Conservation (phyloP, 2,329 filamentous ascomycete genomes). For the Colletotrichum lupini region DNA sequence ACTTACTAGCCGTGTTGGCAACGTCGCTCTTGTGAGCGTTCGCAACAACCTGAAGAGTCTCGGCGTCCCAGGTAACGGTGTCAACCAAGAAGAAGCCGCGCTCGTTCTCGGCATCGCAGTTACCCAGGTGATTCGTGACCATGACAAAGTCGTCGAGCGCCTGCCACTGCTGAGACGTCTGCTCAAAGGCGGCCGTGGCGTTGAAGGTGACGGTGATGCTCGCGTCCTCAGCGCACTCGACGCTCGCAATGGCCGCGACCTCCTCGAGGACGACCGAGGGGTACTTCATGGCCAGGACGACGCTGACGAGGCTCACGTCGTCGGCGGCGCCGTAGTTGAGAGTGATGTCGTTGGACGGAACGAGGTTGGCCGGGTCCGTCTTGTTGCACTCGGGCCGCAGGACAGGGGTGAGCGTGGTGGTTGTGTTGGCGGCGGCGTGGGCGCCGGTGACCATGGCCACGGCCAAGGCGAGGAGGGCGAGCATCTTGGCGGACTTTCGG, state of each 20-base stretch:
- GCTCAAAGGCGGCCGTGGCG: conserved; percentile 35
- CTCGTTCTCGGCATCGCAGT: conserved; percentile 38
- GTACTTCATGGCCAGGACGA: conserved; percentile 60
- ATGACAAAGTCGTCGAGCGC: conserved; percentile 38
- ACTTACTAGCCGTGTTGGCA: conserved; percentile 39
- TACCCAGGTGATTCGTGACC: conserved; percentile 39
- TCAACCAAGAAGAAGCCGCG: conserved; percentile 40
- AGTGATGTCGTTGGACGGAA: conserved; percentile 52
- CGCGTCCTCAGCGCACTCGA: conserved; percentile 63
- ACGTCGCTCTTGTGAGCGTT: conserved; percentile 40
- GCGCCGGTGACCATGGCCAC: conserved; percentile 17
- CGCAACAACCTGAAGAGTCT: conserved; percentile 36
- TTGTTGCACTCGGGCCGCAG: conserved; percentile 14
- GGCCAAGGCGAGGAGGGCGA: conserved; percentile 24
- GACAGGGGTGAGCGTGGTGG: conserved; percentile 15
- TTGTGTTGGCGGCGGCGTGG: conserved; percentile 24
- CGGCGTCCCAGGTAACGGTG: conserved; percentile 27
- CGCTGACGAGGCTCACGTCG: conserved; percentile 62
- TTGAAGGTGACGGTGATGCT: conserved; percentile 49
- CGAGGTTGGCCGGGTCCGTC: conserved; percentile 24
- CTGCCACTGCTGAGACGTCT: conserved; percentile 37
- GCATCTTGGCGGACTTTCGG: conserved; percentile 12
- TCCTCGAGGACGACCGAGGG: conserved; percentile 40
- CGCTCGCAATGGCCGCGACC: conserved; percentile 61
- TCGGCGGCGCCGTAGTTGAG: conserved; percentile 39